Percentiles rank a stretch among this genome's conserved stretches.
Evolutionary conservation across 352 stramenopile species (phyloP).

Genomic region (Phytophthora ohioensis): DNA sequence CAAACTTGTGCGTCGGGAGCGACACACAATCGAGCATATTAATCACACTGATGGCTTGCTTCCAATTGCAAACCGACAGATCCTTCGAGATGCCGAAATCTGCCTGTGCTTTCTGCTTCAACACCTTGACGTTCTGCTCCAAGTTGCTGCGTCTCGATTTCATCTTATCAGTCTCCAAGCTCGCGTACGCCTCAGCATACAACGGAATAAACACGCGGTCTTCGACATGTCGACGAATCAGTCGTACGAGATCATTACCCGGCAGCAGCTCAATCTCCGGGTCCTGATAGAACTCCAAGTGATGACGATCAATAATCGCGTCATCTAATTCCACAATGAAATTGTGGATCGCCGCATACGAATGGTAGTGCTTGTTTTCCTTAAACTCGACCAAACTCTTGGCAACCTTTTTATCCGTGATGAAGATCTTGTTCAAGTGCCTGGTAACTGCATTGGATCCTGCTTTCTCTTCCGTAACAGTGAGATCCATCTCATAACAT

Average conservation of each 20-base stretch:
- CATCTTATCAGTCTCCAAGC: conserved; percentile 53
- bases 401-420: conserved; percentile 65
- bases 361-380: conserved; percentile 53
- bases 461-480: conserved; percentile 60
- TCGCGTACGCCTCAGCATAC: conserved; percentile 63
- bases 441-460: conserved; percentile 60
- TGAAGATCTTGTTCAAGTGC: conserved; percentile 86
- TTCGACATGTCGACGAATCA: conserved; percentile 81
- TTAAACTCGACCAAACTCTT: conserved; percentile 68
- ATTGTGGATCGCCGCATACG: conserved; percentile 56
- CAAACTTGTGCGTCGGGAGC: conserved; percentile 85
- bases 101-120: conserved; percentile 58
- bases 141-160: conserved; percentile 44
- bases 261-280: conserved; percentile 69
- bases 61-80: conserved; percentile 72
- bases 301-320: conserved; percentile 72
- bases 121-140: conserved; percentile 66
- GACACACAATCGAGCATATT: conserved; percentile 81
- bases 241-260: conserved; percentile 76
- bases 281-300: conserved; percentile 71
- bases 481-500: conserved; percentile 76
- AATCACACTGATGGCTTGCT: conserved; percentile 56
- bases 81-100: conserved; percentile 79
- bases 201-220: conserved; percentile 82
- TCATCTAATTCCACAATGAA: conserved; percentile 77